Evolutionary conservation across 371 early-diverging fungal genomes (phyloP).

Genomic region (Mortierella polycephala): DNA sequence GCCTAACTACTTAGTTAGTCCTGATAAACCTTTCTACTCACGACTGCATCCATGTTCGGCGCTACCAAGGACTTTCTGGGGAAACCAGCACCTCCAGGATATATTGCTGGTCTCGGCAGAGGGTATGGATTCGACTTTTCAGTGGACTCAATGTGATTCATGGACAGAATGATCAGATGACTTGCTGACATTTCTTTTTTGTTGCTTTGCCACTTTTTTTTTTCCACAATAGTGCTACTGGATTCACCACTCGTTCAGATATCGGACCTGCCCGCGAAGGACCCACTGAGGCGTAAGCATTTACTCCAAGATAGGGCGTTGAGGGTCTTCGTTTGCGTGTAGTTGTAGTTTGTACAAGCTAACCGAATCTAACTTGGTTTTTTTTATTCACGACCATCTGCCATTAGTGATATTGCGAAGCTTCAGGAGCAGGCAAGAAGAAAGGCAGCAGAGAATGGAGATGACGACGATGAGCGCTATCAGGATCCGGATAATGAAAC

Average conservation of each 20-base stretch:
- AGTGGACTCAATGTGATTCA: not conserved
- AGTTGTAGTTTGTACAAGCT: too few species aligned
- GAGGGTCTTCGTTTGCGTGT: too few species aligned
- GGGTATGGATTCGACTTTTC: slow-evolving; percentile 60
- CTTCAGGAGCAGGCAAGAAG: slow-evolving; percentile 52
- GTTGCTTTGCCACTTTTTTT: not conserved
- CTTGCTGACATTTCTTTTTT: not conserved
- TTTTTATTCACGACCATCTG: not conserved
- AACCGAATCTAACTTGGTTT: slow-evolving; percentile 1
- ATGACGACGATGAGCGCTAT: slow-evolving; percentile 78
- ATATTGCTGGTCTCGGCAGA: slow-evolving; percentile 96
- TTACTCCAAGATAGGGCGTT: not conserved
- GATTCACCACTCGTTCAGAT: slow-evolving; percentile 98
- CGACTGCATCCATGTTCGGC: slow-evolving; percentile 67
- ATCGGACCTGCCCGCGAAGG: slow-evolving; percentile 96
- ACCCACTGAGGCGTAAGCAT: slow-evolving; percentile 62
- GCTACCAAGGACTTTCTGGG: slow-evolving; percentile 87
- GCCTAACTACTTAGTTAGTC: too few species aligned
- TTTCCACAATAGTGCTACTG: slow-evolving; percentile 76
- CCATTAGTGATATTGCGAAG: slow-evolving; percentile 56
- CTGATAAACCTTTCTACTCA: not conserved
- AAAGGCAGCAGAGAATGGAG: slow-evolving; percentile 64
- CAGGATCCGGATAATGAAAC: slow-evolving; percentile 96
- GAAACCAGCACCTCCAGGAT: slow-evolving; percentile 89
- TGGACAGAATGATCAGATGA: not conserved